Base-by-base conservation (phyloP, 2,329 filamentous ascomycete genomes). In the Stagonosporopsis rhizophila region DNA sequence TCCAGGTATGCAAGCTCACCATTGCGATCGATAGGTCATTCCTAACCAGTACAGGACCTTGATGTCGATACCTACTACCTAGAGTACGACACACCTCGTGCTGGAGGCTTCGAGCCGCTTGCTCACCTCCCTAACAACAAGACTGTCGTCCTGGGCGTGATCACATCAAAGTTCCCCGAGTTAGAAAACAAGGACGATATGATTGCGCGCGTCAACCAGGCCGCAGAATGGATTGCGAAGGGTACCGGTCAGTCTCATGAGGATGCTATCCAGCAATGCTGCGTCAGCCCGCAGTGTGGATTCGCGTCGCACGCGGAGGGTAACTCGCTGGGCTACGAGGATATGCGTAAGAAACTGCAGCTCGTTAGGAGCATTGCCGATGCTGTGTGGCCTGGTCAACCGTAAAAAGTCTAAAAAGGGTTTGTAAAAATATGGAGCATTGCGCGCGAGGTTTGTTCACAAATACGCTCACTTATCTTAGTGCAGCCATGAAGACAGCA, bases 341-440 rank as follows among this genome's bases (percentile, higher is more conserved):
- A 90, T 59, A 88, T 92, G 87, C 85, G 85, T 77, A 85, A 83
- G 74, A 93, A 92, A 80, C 76, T 93, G 67, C 80, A 83, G 62
- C 77, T 93, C 48, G 88, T 92, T 17, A 83, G 89, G 61, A 80
- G 86, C 65, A 86, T 93, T 67, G 89, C 90, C 2, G 84, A 92
- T 69, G 85, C 88, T 67, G 83, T 92, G 55, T 93, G 89, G 90
- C 81, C 82, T 4, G 80, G 80, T 19, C 76, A 85, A 76, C 71
- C 78, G 61, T 85, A 44, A 44, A 25, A 38, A 2, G 4, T n/a
- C 15, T 15, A 25, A 1, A 65, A 32, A 39, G 42, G 23, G 9
- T 23, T 12, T 47, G 41, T 32, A 32, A 22, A 39, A 51, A 44
- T 32, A 45, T 5, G 1, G 64, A 62, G 54, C 49, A 2, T 23